Evolutionary conservation across 306 rosid genomes (phyloP).

Genomic region (Gillenia trifoliata): DNA sequence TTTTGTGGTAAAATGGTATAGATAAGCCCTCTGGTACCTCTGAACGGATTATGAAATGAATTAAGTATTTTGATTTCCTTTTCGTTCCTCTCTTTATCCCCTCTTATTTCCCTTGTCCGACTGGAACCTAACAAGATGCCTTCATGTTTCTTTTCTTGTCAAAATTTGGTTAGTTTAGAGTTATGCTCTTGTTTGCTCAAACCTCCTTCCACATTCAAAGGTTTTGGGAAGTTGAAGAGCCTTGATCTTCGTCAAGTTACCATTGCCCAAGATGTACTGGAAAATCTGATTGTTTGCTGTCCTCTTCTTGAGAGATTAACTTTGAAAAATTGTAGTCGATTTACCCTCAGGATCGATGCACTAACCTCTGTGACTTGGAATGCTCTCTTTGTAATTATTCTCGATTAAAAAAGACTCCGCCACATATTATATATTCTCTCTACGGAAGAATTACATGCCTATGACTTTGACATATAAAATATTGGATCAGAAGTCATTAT

Average conservation of each 20-base stretch:
- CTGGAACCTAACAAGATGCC: constrained; percentile 43
- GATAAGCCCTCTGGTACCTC: too few relatives aligned
- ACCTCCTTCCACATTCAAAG: background rate
- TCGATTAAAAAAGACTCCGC: too few relatives aligned
- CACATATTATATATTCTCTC: too few relatives aligned
- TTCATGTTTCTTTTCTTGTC: constrained; percentile 44
- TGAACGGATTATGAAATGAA: too few relatives aligned
- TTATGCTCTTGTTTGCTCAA: constrained; percentile 43
- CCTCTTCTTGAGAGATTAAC: too few relatives aligned
- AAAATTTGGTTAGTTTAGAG: constrained; percentile 38
- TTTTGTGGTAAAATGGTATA: too few relatives aligned
- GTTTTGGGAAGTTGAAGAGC: constrained; percentile 31
- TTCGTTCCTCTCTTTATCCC: too few relatives aligned
- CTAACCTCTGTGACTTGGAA: constrained; percentile 18
- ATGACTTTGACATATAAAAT: too few relatives aligned
- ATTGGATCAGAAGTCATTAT: too few relatives aligned
- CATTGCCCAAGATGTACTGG: constrained; percentile 32
- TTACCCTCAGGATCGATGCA: background rate
- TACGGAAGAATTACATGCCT: too few relatives aligned
- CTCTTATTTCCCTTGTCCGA: too few relatives aligned
- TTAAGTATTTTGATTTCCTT: too few relatives aligned
- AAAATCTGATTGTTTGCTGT: background rate
- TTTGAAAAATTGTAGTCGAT: background rate
- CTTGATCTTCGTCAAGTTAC: constrained; percentile 40
- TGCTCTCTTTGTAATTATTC: constrained; percentile 38